A percentile compares a stretch with the other conserved stretches of the same genome.
These are phyloP conservation scores for Tinospora cordifolia DNA, from an alignment of 164 flowering plant species.

Conservation along the genomic window DNA sequence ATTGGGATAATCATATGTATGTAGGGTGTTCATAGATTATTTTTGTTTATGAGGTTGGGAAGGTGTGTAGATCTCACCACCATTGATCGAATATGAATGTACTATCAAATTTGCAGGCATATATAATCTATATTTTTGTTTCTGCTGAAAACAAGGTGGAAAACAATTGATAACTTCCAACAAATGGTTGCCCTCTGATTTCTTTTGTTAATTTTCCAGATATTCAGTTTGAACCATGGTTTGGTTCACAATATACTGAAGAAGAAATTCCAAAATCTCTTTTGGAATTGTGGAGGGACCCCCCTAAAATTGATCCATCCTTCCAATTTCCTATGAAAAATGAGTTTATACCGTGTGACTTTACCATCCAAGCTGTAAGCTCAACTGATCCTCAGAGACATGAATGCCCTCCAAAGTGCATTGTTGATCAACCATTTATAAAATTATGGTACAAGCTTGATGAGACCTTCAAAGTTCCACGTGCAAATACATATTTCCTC, in stretches of 20 bases:
- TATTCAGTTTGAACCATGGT: conserved; percentile 80
- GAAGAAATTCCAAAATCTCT: conserved; percentile 63
- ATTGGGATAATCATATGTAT: no score
- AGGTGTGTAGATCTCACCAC: no score
- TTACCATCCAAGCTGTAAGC: conserved; percentile 52
- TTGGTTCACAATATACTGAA: conserved; percentile 64
- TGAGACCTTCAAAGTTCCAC: conserved; percentile 72
- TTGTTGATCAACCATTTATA: conserved; percentile 65
- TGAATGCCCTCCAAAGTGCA: conserved; percentile 49
- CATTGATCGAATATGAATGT: no score
- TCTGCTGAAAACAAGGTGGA: no score
- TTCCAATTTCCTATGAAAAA: conserved; percentile 76
- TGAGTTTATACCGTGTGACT: conserved; percentile 82
- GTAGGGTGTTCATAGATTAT: no score
- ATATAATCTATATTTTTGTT: no score
- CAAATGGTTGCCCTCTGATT: background rate
- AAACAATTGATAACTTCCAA: background rate
- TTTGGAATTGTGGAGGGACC: conserved; percentile 67
- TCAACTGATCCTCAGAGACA: conserved; percentile 14
- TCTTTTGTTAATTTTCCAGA: conserved; percentile 33
- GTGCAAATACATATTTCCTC: conserved; percentile 86
- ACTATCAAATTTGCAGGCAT: no score
- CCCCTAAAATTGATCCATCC: conserved; percentile 54
- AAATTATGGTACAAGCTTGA: conserved; percentile 96
- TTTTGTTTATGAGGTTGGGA: no score